A percentile compares a stretch with the other conserved stretches of the same genome.
Conservation (phyloP, 2,329 filamentous ascomycete species). For the Ascochyta rabiei region DNA sequence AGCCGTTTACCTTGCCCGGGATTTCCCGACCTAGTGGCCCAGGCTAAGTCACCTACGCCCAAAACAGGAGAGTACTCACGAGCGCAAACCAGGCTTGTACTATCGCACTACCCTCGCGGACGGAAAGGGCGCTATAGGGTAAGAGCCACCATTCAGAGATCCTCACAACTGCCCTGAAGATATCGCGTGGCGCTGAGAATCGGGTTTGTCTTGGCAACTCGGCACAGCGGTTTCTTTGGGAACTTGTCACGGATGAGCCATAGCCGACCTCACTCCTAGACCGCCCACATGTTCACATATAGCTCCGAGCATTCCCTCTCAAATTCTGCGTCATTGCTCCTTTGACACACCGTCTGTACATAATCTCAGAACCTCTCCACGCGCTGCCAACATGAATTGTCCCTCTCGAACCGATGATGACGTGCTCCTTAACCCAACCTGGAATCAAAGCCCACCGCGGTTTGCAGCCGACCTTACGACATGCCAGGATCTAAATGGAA, state of each 20-base stretch:
- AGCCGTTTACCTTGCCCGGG: constrained; percentile 6
- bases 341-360: neutral
- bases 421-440: constrained; percentile 32
- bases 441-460: constrained; percentile 40
- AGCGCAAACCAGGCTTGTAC: constrained; percentile 1
- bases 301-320: constrained; percentile 16
- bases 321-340: constrained; percentile 25
- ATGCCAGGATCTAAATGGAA: constrained; percentile 39
- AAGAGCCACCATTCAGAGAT: constrained; percentile 3
- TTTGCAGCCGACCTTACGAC: constrained; percentile 42
- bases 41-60: neutral
- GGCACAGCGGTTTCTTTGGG: constrained; percentile 23
- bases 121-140: constrained; percentile 7
- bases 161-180: neutral
- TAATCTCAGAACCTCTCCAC: neutral
- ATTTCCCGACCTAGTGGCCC: constrained; percentile 1
- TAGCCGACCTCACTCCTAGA: constrained; percentile 22
- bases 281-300: constrained; percentile 24
- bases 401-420: constrained; percentile 38
- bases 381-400: constrained; percentile 35
- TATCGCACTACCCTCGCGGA: constrained; percentile 10
- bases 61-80: constrained; percentile 12
- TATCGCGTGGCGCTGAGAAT: constrained; percentile 19
- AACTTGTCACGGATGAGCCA: constrained; percentile 24
- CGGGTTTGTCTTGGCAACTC: constrained; percentile 23